Evolutionary conservation across 2,329 filamentous ascomycete species (phyloP).

Genomic region (Westerdykella ornata): DNA sequence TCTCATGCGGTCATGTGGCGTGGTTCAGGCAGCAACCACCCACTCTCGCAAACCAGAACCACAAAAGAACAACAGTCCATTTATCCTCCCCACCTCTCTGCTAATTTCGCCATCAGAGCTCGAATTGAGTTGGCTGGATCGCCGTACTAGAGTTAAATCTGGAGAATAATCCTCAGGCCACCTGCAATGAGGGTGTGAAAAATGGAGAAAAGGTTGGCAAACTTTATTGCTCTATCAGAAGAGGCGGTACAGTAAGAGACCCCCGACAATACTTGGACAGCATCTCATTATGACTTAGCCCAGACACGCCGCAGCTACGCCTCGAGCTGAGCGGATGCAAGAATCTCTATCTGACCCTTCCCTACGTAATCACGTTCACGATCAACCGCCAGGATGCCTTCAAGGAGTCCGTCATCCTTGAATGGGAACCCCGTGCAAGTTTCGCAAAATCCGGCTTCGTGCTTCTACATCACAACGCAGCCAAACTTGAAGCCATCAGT

Average conservation of each 20-base stretch:
- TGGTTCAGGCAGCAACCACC: no score
- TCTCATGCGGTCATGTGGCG: no score
- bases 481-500: background rate
- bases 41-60: no score
- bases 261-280: background rate
- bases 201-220: background rate
- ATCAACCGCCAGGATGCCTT: background rate
- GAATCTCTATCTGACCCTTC: background rate
- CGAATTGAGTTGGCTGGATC: no score
- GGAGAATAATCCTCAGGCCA: no score
- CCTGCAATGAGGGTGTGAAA: background rate
- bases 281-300: background rate
- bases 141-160: no score
- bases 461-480: background rate
- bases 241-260: background rate
- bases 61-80: no score
- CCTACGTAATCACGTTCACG: background rate
- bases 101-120: no score
- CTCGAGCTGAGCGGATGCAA: background rate
- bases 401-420: background rate
- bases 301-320: background rate
- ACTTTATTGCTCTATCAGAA: background rate
- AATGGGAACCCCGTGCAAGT: background rate
- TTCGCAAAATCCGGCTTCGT: background rate
- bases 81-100: no score